phyloP scores from a whole-genome alignment of 257 asterid species.

The Capsicum rhomboideum region DNA sequence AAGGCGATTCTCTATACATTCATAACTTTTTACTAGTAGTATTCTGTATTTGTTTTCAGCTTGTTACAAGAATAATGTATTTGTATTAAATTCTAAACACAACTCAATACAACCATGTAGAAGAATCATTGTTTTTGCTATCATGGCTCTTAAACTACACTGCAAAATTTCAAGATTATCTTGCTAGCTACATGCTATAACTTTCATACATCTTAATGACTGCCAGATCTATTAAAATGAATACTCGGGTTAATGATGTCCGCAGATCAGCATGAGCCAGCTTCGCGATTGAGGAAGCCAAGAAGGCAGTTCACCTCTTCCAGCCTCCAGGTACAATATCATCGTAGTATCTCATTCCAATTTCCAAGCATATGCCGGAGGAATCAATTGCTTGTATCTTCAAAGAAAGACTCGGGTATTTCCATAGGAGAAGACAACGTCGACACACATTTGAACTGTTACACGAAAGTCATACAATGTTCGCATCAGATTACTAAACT shows the following conservation, averaged over 20 bases:
- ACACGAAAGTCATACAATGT: background rate
- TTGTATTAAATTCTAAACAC: background rate
- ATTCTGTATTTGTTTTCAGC: background rate
- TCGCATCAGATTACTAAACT: background rate
- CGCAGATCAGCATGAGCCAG: background rate
- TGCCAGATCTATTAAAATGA: background rate
- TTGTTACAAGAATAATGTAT: background rate
- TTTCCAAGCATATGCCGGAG: background rate
- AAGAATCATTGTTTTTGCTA: background rate
- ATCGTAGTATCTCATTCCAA: background rate
- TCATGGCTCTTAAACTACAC: background rate
- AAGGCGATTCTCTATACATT: no score
- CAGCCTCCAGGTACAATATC: background rate
- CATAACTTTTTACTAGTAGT: background rate
- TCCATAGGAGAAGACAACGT: conserved; percentile 33
- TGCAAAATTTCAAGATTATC: background rate
- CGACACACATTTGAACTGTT: conserved; percentile 77
- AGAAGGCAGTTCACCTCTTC: background rate
- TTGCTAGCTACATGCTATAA: background rate
- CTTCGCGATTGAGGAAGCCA: background rate
- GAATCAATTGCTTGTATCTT: background rate
- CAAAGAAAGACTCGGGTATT: conserved; percentile 45
- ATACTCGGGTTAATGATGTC: background rate
- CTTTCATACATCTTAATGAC: background rate
- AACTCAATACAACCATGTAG: background rate